These are phyloP conservation scores for Hygrocybe coccinea DNA, from an alignment of 768 basidiomycete species.

Conservation along the genomic window DNA sequence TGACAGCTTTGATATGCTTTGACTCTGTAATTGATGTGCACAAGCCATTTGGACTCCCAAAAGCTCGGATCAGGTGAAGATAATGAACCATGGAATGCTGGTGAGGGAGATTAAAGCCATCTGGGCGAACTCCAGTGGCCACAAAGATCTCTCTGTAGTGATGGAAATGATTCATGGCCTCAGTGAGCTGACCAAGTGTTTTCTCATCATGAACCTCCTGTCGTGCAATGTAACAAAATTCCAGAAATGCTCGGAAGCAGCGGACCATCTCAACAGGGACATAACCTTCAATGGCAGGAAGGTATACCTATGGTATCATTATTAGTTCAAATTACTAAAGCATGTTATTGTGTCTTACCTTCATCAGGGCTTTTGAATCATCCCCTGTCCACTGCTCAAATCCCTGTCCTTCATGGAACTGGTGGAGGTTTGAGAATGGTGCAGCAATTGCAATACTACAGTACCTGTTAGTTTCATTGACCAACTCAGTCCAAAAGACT, in stretches of 20 bases:
- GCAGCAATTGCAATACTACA: slow-evolving; percentile 6
- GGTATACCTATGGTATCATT: slow-evolving; percentile 22
- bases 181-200: slow-evolving; percentile 9
- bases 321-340: not conserved
- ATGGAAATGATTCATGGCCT: slow-evolving; percentile 26
- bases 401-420: slow-evolving; percentile 8
- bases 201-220: slow-evolving; percentile 17
- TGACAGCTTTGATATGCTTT: slow-evolving; percentile 33
- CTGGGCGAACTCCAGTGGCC: slow-evolving; percentile 8
- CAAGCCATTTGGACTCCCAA: slow-evolving; percentile 26
- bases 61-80: slow-evolving; percentile 13
- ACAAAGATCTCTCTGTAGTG: slow-evolving; percentile 27
- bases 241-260: slow-evolving; percentile 21
- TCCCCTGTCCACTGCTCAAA: slow-evolving; percentile 14
- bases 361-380: slow-evolving; percentile 14
- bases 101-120: not conserved
- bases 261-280: slow-evolving; percentile 27
- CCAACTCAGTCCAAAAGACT: slow-evolving; percentile 3
- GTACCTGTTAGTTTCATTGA: not conserved
- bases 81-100: slow-evolving; percentile 17
- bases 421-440: slow-evolving; percentile 1
- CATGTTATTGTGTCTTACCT: slow-evolving; percentile 1
- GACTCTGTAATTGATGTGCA: slow-evolving; percentile 34
- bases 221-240: slow-evolving; percentile 28
- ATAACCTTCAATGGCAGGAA: slow-evolving; percentile 29